A percentile compares a stretch with the other conserved stretches of the same genome.
Conservation (phyloP, 306 rosid species). For the Quercus rubra region DNA sequence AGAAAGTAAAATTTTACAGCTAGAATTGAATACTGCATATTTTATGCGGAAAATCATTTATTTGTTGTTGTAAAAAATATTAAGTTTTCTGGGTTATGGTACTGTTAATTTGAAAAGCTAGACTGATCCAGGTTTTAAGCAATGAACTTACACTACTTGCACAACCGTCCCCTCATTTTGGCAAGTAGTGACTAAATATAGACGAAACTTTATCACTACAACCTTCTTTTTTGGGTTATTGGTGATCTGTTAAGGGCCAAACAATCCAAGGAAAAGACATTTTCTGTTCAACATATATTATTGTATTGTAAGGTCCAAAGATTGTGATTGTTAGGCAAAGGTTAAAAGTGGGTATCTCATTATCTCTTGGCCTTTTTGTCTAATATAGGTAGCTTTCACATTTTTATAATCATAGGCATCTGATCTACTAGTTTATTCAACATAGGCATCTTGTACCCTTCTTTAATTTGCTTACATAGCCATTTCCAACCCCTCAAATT, state of each 20-base stretch:
- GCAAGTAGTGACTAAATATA: background rate
- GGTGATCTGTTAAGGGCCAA: background rate
- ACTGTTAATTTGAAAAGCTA: background rate
- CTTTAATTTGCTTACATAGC: slow-evolving; percentile 11
- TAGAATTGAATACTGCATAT: background rate
- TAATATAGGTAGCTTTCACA: slow-evolving; percentile 1
- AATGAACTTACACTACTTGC: background rate
- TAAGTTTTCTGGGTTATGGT: background rate
- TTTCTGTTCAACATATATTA: slow-evolving; percentile 10
- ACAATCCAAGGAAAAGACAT: slow-evolving; percentile 10
- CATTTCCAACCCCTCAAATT: slow-evolving; percentile 15
- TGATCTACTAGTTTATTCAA: slow-evolving; percentile 9
- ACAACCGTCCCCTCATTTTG: slow-evolving; percentile 1
- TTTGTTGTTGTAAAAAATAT: background rate
- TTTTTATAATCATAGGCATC: slow-evolving; percentile 25
- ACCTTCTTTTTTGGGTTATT: background rate
- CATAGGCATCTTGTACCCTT: slow-evolving; percentile 35
- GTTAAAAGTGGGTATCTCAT: slow-evolving; percentile 38
- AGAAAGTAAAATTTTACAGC: background rate
- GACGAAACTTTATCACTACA: background rate
- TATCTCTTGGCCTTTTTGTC: slow-evolving; percentile 28
- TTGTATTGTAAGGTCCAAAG: background rate
- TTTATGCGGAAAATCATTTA: background rate
- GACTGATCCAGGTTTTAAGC: background rate
- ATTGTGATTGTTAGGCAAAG: slow-evolving; percentile 1